Conservation (phyloP, 139 green algal genomes). For the Eudorina sp. region DNA sequence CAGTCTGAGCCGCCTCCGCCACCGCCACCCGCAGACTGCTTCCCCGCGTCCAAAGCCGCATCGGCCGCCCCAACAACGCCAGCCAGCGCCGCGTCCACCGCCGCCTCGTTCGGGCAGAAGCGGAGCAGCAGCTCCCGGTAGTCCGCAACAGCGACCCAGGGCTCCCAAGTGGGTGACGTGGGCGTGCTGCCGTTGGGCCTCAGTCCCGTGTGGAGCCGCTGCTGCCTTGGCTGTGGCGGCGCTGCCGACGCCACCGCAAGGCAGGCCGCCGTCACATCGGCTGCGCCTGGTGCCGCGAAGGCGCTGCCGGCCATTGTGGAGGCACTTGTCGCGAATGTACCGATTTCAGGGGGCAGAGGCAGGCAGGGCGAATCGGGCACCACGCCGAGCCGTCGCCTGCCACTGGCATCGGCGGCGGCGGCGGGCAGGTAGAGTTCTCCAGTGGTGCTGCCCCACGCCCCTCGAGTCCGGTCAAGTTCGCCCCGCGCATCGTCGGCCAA, state of each 20-base stretch:
- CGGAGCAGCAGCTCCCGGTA: conserved; percentile 32
- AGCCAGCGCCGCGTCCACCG: neutral
- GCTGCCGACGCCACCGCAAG: neutral
- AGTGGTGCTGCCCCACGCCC: too few relatives aligned
- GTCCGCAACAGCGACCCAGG: neutral
- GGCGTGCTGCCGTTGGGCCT: neutral
- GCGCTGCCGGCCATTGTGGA: neutral
- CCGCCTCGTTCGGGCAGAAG: conserved; percentile 38
- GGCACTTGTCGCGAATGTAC: neutral
- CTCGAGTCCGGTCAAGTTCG: too few relatives aligned
- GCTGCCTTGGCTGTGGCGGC: neutral
- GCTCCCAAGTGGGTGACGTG: neutral
- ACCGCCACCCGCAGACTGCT: neutral
- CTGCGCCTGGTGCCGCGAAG: neutral
- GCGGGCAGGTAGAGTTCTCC: too few relatives aligned
- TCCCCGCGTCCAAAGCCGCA: neutral
- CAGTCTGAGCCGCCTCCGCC: neutral
- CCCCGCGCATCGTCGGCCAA: too few relatives aligned
- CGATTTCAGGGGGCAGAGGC: conserved; percentile 12
- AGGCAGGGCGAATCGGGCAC: neutral
- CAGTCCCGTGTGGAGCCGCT: neutral
- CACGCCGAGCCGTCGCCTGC: neutral
- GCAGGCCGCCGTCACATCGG: neutral
- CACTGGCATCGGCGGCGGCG: neutral
- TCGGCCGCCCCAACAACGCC: too few relatives aligned